Percentiles rank a stretch among this genome's conserved stretches.
These are phyloP conservation scores for Aureobasidium leucospermi DNA, from an alignment of 2,329 filamentous ascomycete species.

Conservation along the genomic window DNA sequence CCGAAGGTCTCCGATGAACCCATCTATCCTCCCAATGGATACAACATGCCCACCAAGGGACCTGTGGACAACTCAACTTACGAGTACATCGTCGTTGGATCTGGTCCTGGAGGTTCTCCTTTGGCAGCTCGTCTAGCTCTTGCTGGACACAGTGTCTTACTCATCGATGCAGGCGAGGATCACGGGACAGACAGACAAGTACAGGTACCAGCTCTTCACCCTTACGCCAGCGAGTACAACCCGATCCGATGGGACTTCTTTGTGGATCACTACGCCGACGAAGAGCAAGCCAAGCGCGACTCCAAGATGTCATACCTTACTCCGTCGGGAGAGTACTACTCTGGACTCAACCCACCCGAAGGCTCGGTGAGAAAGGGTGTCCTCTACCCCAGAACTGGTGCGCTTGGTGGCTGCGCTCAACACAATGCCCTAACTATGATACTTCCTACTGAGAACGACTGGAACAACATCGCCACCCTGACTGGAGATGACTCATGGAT, in stretches of 20 bases:
- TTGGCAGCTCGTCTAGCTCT: conserved; percentile 53
- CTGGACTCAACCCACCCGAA: conserved; percentile 46
- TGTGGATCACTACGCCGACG: conserved; percentile 53
- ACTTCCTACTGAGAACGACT: conserved; percentile 53
- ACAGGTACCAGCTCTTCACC: conserved; percentile 48
- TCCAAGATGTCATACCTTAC: conserved; percentile 53
- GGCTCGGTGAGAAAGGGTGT: conserved; percentile 48
- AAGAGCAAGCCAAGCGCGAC: conserved; percentile 46
- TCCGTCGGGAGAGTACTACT: conserved; percentile 44
- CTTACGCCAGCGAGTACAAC: conserved; percentile 48
- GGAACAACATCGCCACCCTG: conserved; percentile 48
- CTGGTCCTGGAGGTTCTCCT: conserved; percentile 52
- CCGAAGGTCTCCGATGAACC: neutral
- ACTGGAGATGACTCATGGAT: conserved; percentile 56
- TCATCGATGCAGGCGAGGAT: conserved; percentile 56
- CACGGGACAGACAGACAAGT: conserved; percentile 45
- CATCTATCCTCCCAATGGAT: neutral
- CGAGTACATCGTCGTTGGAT: conserved; percentile 57
- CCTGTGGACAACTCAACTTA: conserved; percentile 31
- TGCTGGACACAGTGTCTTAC: conserved; percentile 52
- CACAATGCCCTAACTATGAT: conserved; percentile 56
- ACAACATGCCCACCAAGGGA: neutral
- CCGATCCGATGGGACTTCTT: conserved; percentile 57
- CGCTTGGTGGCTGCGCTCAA: conserved; percentile 51
- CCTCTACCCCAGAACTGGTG: conserved; percentile 51